Evolutionary conservation across 2,329 filamentous ascomycete species (phyloP).

Genomic region (Sporothrix brasiliensis): DNA sequence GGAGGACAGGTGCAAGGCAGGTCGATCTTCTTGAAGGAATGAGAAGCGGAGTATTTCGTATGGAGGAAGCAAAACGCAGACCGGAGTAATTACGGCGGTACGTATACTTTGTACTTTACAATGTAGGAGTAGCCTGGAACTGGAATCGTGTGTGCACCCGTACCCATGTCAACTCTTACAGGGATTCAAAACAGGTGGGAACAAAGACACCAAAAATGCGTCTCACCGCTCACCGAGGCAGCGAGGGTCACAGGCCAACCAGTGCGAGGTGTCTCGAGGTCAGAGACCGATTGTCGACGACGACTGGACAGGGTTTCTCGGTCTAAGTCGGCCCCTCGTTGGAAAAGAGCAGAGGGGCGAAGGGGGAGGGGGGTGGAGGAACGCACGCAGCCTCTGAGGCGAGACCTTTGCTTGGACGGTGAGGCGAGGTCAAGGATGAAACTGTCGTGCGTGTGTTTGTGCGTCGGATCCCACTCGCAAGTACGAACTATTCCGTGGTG

Average conservation of each 20-base stretch:
- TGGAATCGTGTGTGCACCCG: not conserved
- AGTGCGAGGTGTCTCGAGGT: not conserved
- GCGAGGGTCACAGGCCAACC: not conserved
- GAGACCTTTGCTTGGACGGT: not conserved
- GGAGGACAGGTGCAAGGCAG: not conserved
- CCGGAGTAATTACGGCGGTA: not conserved
- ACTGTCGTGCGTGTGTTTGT: not conserved
- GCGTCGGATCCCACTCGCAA: no score
- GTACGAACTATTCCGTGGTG: no score
- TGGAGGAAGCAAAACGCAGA: no score
- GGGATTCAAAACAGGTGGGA: not conserved
- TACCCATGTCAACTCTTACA: not conserved
- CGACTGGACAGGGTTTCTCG: not conserved
- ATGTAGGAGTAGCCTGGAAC: not conserved
- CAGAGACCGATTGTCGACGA: not conserved
- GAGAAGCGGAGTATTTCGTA: not conserved
- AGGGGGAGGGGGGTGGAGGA: not conserved
- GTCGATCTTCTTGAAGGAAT: not conserved
- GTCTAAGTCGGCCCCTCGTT: slow-evolving; percentile 6
- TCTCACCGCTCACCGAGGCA: slow-evolving; percentile 19
- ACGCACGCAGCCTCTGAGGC: not conserved
- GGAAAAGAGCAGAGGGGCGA: not conserved
- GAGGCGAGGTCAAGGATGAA: not conserved
- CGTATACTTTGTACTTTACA: not conserved
- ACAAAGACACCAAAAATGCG: not conserved